A percentile compares a stretch with the other conserved stretches of the same genome.
phyloP scores from a whole-genome alignment of 1,139 yeast genomes.

The Suhomyces ambrosiae region DNA sequence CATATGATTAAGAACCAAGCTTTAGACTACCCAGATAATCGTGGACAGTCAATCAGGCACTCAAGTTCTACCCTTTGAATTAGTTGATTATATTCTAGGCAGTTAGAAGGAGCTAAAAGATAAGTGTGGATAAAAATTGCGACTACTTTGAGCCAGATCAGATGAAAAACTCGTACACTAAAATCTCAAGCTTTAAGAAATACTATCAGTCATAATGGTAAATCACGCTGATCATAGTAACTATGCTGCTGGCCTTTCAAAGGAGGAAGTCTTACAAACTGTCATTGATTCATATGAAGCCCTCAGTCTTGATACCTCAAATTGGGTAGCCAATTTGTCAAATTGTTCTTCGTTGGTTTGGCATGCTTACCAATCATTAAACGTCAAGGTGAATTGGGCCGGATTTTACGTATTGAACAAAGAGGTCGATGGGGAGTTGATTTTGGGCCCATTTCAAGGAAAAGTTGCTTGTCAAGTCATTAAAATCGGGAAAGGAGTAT shows the following conservation, averaged over 20 bases:
- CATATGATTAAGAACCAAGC: no score
- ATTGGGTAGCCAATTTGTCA: slow-evolving; percentile 89
- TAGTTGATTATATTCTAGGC: no score
- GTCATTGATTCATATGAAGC: slow-evolving; percentile 67
- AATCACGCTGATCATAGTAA: slow-evolving; percentile 70
- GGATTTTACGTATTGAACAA: slow-evolving; percentile 73
- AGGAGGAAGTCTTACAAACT: slow-evolving; percentile 60
- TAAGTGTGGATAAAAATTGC: not conserved
- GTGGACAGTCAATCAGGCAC: no score
- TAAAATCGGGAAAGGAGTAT: slow-evolving; percentile 79
- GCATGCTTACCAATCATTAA: slow-evolving; percentile 76
- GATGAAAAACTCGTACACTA: no score
- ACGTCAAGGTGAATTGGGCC: slow-evolving; percentile 78
- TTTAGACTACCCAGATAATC: no score
- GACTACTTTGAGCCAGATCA: not conserved
- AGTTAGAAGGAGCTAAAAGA: no score
- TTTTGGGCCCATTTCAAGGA: slow-evolving; percentile 94
- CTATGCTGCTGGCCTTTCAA: slow-evolving; percentile 40
- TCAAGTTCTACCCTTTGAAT: no score
- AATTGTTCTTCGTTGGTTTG: slow-evolving; percentile 85
- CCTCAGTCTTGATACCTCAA: slow-evolving; percentile 58
- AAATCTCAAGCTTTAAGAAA: no score
- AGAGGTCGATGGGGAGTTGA: slow-evolving; percentile 46
- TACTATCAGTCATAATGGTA: no score
- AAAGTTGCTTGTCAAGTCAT: slow-evolving; percentile 93